These are phyloP conservation scores for Staphylotrichum longicolle DNA, from an alignment of 495 filamentous ascomycete genomes.

Conservation along the genomic window DNA sequence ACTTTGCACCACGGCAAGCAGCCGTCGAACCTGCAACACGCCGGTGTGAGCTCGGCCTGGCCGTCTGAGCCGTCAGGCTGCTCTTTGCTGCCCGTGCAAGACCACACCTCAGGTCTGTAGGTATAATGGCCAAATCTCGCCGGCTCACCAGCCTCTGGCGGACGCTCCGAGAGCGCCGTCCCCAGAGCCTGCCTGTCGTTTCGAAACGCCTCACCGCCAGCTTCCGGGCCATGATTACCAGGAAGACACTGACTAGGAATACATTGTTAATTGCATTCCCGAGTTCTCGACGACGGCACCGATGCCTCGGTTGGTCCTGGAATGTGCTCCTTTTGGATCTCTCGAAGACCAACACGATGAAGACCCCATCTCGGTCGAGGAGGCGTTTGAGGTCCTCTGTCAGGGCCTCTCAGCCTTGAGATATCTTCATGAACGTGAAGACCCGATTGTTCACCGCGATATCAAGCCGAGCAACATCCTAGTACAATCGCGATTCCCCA, in stretches of 20 bases:
- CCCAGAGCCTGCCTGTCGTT: too few relatives aligned
- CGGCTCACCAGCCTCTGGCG: too few relatives aligned
- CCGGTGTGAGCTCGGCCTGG: too few relatives aligned
- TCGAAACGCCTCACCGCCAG: too few relatives aligned
- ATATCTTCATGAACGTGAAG: slow-evolving; percentile 13
- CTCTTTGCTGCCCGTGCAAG: too few relatives aligned
- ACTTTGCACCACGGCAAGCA: too few relatives aligned
- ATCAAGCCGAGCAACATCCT: slow-evolving; percentile 19
- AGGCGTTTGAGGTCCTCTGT: neutral
- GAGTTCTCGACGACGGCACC: neutral
- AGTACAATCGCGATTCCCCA: neutral
- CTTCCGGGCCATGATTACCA: too few relatives aligned
- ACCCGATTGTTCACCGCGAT: slow-evolving; percentile 16
- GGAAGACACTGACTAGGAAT: slow-evolving; percentile 7
- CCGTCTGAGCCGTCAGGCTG: too few relatives aligned
- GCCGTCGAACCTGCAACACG: too few relatives aligned
- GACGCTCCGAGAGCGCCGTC: too few relatives aligned
- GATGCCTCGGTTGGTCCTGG: neutral
- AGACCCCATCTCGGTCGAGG: neutral
- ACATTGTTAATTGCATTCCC: neutral
- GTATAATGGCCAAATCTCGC: too few relatives aligned
- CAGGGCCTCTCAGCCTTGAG: slow-evolving; percentile 9
- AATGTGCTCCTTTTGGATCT: neutral
- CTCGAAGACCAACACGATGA: neutral
- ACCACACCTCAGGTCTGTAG: too few relatives aligned